Conservation (phyloP, 2,329 filamentous ascomycete genomes). For the Talaromyces sp. region DNA sequence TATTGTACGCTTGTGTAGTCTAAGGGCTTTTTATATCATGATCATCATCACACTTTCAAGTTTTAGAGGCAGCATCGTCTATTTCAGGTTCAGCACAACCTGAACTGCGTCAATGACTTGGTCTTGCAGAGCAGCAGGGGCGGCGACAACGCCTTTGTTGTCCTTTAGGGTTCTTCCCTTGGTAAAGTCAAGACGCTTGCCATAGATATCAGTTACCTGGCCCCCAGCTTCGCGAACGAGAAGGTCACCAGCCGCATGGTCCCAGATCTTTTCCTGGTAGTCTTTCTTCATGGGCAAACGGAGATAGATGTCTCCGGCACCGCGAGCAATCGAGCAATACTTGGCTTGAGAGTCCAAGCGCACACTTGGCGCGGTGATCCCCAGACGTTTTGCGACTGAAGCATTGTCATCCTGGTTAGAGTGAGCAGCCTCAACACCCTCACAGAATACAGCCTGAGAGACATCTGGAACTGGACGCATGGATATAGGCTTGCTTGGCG, state of each 20-base stretch:
- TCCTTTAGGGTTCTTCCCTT: constrained; percentile 78
- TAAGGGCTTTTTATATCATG: constrained; percentile 22
- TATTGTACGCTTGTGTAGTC: constrained; percentile 17
- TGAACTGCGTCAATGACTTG: constrained; percentile 79
- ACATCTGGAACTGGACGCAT: constrained; percentile 78
- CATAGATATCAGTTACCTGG: constrained; percentile 82
- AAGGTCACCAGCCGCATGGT: constrained; percentile 91
- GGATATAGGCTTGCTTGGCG: constrained; percentile 60
- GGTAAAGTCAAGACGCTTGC: constrained; percentile 81
- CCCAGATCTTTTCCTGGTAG: constrained; percentile 99
- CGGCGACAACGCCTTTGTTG: constrained; percentile 93
- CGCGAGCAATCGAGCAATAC: constrained; percentile 90
- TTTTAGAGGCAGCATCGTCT: constrained; percentile 8
- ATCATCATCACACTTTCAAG: not conserved
- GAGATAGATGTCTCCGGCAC: constrained; percentile 91
- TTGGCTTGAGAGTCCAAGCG: constrained; percentile 98
- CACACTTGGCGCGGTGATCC: constrained; percentile 84
- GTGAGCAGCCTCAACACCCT: constrained; percentile 91
- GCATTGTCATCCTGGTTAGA: constrained; percentile 86
- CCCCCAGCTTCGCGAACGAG: constrained; percentile 94
- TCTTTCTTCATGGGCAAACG: constrained; percentile 78
- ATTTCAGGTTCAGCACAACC: constrained; percentile 63
- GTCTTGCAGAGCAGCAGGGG: constrained; percentile 70
- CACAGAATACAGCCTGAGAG: constrained; percentile 83
- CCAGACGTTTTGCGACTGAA: constrained; percentile 75